A percentile compares a stretch with the other conserved stretches of the same genome.
phyloP scores from a whole-genome alignment of 2,329 filamentous ascomycete species.

The Aspergillus fumigatiaffinis region DNA sequence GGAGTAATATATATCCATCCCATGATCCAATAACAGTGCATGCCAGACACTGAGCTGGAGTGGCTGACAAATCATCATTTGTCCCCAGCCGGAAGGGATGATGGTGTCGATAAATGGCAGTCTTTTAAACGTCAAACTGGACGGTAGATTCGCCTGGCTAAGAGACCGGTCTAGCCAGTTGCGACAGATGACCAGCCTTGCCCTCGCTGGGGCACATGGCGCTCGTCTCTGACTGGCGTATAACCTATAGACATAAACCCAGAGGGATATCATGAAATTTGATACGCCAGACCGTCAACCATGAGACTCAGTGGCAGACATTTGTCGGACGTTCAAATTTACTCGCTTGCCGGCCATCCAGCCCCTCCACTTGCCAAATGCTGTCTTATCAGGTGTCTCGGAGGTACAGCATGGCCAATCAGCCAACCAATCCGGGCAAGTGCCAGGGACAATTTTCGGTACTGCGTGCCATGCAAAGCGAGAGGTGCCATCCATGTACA shows the following conservation, averaged over 20 bases:
- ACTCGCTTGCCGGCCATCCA: slow-evolving; percentile 89
- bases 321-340: slow-evolving; percentile 90
- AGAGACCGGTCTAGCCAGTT: background rate
- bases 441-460: slow-evolving; percentile 74
- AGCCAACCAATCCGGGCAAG: slow-evolving; percentile 70
- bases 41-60: too few species aligned
- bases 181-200: background rate
- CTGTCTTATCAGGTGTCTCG: slow-evolving; percentile 33
- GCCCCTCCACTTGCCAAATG: slow-evolving; percentile 67
- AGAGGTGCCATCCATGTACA: slow-evolving; percentile 80
- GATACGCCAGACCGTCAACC: background rate
- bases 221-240: background rate
- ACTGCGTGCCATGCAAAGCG: slow-evolving; percentile 95
- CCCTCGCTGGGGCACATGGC: background rate
- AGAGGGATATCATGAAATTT: background rate
- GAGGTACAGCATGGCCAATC: slow-evolving; percentile 63
- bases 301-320: slow-evolving; percentile 52
- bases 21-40: background rate
- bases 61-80: background rate
- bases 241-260: background rate
- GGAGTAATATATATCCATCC: background rate
- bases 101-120: too few species aligned
- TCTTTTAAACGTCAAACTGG: background rate
- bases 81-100: background rate
- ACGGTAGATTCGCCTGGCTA: background rate